Evolutionary conservation across 2,329 filamentous ascomycete species (phyloP).

Genomic region (Fusarium graminum): DNA sequence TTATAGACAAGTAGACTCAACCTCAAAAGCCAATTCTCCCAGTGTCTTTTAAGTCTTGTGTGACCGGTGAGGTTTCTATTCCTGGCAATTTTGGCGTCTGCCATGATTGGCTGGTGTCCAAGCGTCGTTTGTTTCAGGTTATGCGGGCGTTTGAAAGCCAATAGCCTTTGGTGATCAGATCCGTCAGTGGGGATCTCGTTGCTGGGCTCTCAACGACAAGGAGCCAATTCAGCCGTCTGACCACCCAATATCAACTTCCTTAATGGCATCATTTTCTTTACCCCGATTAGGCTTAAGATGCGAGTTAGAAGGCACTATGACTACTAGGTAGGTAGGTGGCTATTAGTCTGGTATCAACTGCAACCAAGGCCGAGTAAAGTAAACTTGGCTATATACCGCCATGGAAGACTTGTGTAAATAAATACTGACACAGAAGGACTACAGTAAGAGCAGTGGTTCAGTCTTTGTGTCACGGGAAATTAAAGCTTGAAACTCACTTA

Average conservation of each 20-base stretch:
- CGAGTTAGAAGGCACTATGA: background rate
- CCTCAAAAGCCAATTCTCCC: constrained; percentile 4
- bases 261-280: background rate
- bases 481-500: background rate
- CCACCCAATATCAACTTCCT: constrained; percentile 15
- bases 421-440: too few relatives aligned
- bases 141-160: constrained; percentile 51
- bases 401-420: background rate
- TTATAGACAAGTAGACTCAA: background rate
- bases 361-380: background rate
- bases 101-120: constrained; percentile 46
- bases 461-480: background rate
- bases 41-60: constrained; percentile 10
- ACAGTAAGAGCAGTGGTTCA: background rate
- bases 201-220: constrained; percentile 21
- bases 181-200: constrained; percentile 27
- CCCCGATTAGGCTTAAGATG: background rate
- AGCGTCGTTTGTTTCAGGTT: constrained; percentile 55
- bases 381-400: background rate
- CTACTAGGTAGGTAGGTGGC: background rate
- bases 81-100: constrained; percentile 32
- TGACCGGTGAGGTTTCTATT: constrained; percentile 45
- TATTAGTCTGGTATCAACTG: background rate
- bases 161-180: constrained; percentile 35
- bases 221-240: constrained; percentile 26